phyloP scores from a whole-genome alignment of 345 rosid genomes.

The Aquilaria malaccensis region DNA sequence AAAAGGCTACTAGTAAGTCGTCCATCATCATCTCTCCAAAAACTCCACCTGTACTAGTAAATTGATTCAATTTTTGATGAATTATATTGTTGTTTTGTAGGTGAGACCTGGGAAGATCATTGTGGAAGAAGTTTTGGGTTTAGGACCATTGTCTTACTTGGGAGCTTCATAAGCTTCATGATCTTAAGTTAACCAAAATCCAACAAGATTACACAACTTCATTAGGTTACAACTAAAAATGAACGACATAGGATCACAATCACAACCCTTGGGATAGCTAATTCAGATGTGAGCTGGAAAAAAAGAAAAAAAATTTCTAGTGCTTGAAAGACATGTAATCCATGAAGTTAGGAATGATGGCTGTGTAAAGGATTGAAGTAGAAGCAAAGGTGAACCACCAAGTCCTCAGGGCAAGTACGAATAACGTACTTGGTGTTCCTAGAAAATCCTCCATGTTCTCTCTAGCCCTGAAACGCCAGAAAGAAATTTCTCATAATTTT shows the following conservation, averaged over 20 bases:
- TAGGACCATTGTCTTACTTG: too few relatives aligned
- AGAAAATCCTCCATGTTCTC: slow-evolving; percentile 65
- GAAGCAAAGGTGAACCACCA: slow-evolving; percentile 67
- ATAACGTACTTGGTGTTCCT: slow-evolving; percentile 77
- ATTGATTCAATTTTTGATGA: too few relatives aligned
- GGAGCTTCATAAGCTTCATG: too few relatives aligned
- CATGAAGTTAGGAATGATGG: slow-evolving; percentile 50
- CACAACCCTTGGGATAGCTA: neutral
- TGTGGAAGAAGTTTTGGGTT: too few relatives aligned
- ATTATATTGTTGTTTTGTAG: too few relatives aligned
- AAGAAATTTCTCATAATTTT: neutral
- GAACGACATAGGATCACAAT: neutral
- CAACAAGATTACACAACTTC: neutral
- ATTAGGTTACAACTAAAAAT: neutral
- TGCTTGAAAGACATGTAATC: slow-evolving; percentile 81
- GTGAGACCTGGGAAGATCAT: too few relatives aligned
- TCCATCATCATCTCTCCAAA: too few relatives aligned
- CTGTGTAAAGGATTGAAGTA: slow-evolving; percentile 66
- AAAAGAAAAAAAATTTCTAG: neutral
- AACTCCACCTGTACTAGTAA: too few relatives aligned
- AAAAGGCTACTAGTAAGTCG: too few relatives aligned
- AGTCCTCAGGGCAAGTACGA: slow-evolving; percentile 56
- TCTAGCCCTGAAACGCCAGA: slow-evolving; percentile 5
- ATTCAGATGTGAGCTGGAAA: neutral
- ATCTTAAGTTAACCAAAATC: neutral